Conservation (phyloP, 164 flowering plant species). For the Vitis cinerea region DNA sequence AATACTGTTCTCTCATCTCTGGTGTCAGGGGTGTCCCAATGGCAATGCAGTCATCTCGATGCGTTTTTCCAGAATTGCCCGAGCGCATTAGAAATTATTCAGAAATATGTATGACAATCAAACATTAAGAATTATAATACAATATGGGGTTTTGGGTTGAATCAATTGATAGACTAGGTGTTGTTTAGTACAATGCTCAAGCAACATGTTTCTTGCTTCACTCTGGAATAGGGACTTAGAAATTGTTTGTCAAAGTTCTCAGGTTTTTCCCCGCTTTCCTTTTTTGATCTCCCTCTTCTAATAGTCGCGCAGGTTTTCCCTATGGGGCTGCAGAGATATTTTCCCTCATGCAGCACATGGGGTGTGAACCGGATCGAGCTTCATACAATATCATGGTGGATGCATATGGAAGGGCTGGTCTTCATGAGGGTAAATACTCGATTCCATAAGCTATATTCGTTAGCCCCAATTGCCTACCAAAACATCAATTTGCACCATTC, state of each 20-base stretch:
- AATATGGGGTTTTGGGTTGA: background rate
- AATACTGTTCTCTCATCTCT: background rate
- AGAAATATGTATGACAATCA: background rate
- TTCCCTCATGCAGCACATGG: conserved; percentile 95
- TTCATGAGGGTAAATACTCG: conserved; percentile 54
- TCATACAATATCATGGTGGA: conserved; percentile 93
- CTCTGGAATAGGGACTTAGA: background rate
- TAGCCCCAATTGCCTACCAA: too few species aligned
- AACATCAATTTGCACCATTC: too few species aligned
- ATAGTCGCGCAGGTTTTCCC: conserved; percentile 67
- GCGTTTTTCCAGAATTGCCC: background rate
- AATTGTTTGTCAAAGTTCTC: background rate
- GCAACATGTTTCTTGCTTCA: background rate
- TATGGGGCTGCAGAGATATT: conserved; percentile 84
- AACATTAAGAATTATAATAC: background rate
- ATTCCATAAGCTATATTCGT: too few species aligned
- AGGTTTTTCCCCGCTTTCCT: background rate
- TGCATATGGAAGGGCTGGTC: conserved; percentile 94
- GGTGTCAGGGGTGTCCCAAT: background rate
- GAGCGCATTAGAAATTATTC: background rate
- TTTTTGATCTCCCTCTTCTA: background rate
- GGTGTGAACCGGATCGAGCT: conserved; percentile 93
- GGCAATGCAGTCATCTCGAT: background rate
- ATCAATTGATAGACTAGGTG: background rate
- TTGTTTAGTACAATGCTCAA: background rate